These are phyloP conservation scores for Clavispora santaluciae DNA, from an alignment of 805 yeast genomes.

Conservation along the genomic window DNA sequence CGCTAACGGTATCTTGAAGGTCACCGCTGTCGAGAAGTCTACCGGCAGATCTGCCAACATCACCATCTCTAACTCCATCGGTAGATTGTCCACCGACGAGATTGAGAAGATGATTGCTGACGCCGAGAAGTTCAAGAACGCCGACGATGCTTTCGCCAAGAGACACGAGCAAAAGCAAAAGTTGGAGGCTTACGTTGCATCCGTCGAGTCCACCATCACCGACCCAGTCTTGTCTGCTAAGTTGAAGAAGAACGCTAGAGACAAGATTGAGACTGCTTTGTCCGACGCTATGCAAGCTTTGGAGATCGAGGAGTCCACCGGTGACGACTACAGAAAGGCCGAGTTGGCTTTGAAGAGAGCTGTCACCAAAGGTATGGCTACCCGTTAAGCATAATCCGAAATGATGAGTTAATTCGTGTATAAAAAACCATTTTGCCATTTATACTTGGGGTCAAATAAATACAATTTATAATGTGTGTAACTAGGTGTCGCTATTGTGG, in stretches of 20 bases:
- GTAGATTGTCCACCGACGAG: constrained; percentile 47
- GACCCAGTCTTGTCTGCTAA: constrained; percentile 97
- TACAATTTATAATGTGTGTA: background rate
- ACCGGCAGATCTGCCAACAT: constrained; percentile 48
- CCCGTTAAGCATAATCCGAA: constrained; percentile 62
- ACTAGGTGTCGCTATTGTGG: too few relatives aligned
- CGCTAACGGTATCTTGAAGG: constrained; percentile 49
- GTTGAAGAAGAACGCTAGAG: constrained; percentile 95
- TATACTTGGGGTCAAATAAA: constrained; percentile 3
- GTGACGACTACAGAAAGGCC: constrained; percentile 98
- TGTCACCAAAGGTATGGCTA: constrained; percentile 98
- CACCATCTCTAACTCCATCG: constrained; percentile 47
- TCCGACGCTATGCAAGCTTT: constrained; percentile 98
- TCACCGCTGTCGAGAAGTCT: constrained; percentile 46
- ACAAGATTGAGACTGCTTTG: constrained; percentile 95
- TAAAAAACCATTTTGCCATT: constrained; percentile 14
- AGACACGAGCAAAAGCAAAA: constrained; percentile 98
- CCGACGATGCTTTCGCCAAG: constrained; percentile 99
- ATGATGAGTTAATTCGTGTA: constrained; percentile 16
- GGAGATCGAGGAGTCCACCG: constrained; percentile 92
- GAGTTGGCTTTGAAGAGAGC: constrained; percentile 98
- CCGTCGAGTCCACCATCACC: constrained; percentile 89
- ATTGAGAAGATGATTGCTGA: constrained; percentile 46
- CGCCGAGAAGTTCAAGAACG: constrained; percentile 75
- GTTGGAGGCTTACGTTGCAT: constrained; percentile 90